phyloP scores from a whole-genome alignment of 2,329 filamentous ascomycete genomes.

The Aspergillus sp. region DNA sequence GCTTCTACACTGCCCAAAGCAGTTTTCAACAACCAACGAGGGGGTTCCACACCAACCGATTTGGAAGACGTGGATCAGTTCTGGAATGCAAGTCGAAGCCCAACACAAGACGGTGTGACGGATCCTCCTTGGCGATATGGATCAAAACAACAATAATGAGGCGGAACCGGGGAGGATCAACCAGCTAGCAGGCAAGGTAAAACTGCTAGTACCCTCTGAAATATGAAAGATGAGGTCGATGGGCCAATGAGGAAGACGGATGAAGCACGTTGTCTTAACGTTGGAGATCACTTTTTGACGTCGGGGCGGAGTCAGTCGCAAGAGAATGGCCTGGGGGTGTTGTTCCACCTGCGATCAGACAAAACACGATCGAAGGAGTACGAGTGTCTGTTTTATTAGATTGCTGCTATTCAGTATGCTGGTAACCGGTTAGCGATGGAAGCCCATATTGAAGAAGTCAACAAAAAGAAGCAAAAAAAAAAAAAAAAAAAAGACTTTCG shows the following conservation, averaged over 20 bases:
- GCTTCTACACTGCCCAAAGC: no score
- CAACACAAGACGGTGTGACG: conserved; percentile 13
- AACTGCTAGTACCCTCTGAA: neutral
- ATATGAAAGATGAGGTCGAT: neutral
- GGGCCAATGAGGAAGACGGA: conserved; percentile 12
- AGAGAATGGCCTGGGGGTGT: no score
- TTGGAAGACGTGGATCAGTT: conserved; percentile 12
- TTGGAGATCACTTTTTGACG: conserved; percentile 1
- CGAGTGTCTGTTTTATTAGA: no score
- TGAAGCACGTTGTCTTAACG: conserved; percentile 14
- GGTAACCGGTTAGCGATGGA: no score
- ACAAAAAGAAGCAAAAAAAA: no score
- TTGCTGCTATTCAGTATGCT: no score
- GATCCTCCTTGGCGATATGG: conserved; percentile 13
- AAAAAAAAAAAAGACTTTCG: no score
- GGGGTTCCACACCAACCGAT: conserved; percentile 1
- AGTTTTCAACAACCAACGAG: neutral
- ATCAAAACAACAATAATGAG: conserved; percentile 11
- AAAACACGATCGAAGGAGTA: no score
- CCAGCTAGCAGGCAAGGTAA: neutral
- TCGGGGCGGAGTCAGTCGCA: no score
- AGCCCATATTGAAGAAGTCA: no score
- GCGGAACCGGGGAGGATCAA: conserved; percentile 9
- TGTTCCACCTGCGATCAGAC: no score
- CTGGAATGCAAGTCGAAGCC: conserved; percentile 16